These are phyloP conservation scores for Penicillium daleae DNA, from an alignment of 495 filamentous ascomycete genomes.

Conservation along the genomic window DNA sequence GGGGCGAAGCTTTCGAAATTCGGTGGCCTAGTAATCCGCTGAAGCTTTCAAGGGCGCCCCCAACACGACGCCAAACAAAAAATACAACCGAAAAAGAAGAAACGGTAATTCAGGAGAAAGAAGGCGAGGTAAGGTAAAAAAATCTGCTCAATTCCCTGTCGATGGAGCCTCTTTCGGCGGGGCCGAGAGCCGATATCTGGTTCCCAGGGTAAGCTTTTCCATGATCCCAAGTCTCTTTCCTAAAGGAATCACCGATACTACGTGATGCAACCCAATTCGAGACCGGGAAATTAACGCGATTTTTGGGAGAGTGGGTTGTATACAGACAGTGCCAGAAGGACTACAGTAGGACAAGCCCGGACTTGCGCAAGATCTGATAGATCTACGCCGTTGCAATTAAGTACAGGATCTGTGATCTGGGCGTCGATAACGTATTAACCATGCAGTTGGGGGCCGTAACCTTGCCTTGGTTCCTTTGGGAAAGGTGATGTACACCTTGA, in stretches of 20 bases:
- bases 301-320: neutral
- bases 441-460: slow-evolving; percentile 21
- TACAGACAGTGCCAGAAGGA: neutral
- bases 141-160: slow-evolving; percentile 8
- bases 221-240: slow-evolving; percentile 26
- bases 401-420: slow-evolving; percentile 22
- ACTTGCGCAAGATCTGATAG: slow-evolving; percentile 24
- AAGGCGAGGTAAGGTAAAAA: neutral
- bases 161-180: neutral
- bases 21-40: slow-evolving; percentile 22
- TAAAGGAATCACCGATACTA: slow-evolving; percentile 28
- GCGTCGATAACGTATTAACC: slow-evolving; percentile 6
- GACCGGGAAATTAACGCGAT: slow-evolving; percentile 21
- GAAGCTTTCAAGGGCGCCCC: slow-evolving; percentile 1
- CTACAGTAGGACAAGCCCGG: neutral
- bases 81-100: neutral
- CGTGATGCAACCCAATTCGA: slow-evolving; percentile 36
- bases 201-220: slow-evolving; percentile 27
- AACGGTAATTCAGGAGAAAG: neutral
- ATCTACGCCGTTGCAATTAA: slow-evolving; percentile 25
- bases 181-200: neutral
- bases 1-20: slow-evolving; percentile 8
- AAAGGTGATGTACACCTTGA: neutral
- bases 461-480: slow-evolving; percentile 7
- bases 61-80: neutral